Evolutionary conservation across 2,329 filamentous ascomycete genomes (phyloP).

Genomic region (Helotiales sp.): DNA sequence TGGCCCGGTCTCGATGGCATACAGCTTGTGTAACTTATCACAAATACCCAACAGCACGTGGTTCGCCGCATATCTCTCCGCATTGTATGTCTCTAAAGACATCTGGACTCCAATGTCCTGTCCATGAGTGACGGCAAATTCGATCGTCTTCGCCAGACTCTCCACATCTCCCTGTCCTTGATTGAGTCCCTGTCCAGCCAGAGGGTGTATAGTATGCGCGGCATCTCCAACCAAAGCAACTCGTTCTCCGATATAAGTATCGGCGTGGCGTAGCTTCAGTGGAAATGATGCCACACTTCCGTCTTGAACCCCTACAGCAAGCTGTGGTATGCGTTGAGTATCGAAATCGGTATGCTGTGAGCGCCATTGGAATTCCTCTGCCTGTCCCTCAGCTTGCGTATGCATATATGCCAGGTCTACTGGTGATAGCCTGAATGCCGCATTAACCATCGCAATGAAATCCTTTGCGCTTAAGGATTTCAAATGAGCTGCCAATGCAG

Average conservation of each 20-base stretch:
- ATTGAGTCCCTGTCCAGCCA: constrained; percentile 94
- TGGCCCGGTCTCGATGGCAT: constrained; percentile 79
- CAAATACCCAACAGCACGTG: constrained; percentile 77
- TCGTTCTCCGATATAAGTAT: constrained; percentile 89
- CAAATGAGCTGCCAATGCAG: constrained; percentile 75
- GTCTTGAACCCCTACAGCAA: constrained; percentile 73
- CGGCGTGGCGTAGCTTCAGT: constrained; percentile 88
- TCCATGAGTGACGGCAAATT: constrained; percentile 78
- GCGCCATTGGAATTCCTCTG: constrained; percentile 85
- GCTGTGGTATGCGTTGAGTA: constrained; percentile 64
- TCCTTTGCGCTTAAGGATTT: constrained; percentile 75
- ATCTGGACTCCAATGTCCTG: constrained; percentile 83
- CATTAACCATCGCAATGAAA: constrained; percentile 88
- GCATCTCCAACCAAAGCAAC: constrained; percentile 92
- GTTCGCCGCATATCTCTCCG: constrained; percentile 82
- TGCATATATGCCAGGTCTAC: constrained; percentile 87
- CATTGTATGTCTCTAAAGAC: constrained; percentile 80
- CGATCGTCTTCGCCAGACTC: constrained; percentile 75
- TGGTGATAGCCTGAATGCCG: constrained; percentile 81
- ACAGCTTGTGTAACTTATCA: constrained; percentile 92
- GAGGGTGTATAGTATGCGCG: constrained; percentile 91
- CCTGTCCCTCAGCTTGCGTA: constrained; percentile 60
- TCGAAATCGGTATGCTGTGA: constrained; percentile 69
- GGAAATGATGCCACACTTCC: constrained; percentile 88
- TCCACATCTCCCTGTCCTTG: constrained; percentile 89